Evolutionary conservation across 2,329 filamentous ascomycete species (phyloP).

Genomic region (Ceratocystis ficicola): DNA sequence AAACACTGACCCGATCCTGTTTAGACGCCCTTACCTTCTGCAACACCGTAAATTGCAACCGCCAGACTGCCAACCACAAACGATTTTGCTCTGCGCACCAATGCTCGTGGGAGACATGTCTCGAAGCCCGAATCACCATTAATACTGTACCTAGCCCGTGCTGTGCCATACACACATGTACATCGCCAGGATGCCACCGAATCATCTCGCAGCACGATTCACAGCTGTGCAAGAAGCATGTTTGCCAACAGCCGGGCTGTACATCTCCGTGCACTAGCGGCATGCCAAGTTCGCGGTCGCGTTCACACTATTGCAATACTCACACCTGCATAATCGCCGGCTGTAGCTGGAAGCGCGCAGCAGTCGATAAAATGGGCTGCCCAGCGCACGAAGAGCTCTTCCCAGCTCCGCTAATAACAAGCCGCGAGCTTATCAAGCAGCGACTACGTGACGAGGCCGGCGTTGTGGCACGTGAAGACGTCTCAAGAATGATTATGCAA

Average conservation of each 20-base stretch:
- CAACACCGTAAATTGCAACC: neutral
- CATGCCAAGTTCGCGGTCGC: neutral
- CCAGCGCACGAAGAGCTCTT: constrained; percentile 11
- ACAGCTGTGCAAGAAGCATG: constrained; percentile 8
- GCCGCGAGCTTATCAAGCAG: constrained; percentile 2
- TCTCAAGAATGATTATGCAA: neutral
- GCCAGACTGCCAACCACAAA: neutral
- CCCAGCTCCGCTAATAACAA: constrained; percentile 12
- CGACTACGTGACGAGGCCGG: neutral
- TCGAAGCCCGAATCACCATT: constrained; percentile 11
- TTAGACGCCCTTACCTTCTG: constrained; percentile 10
- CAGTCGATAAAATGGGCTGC: neutral
- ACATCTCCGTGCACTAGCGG: neutral
- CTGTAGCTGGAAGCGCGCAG: constrained; percentile 5
- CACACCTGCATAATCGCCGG: constrained; percentile 12
- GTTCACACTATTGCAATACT: neutral
- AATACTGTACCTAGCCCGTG: neutral
- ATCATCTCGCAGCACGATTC: neutral
- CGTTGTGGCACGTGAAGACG: neutral
- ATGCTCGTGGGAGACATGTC: constrained; percentile 7
- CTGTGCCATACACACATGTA: constrained; percentile 15
- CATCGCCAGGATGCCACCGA: neutral
- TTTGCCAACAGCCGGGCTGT: constrained; percentile 12
- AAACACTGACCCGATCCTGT: neutral
- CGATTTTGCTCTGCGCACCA: constrained; percentile 2